These are phyloP conservation scores for Plantago elongata DNA, from an alignment of 257 asterid genomes.

Conservation along the genomic window DNA sequence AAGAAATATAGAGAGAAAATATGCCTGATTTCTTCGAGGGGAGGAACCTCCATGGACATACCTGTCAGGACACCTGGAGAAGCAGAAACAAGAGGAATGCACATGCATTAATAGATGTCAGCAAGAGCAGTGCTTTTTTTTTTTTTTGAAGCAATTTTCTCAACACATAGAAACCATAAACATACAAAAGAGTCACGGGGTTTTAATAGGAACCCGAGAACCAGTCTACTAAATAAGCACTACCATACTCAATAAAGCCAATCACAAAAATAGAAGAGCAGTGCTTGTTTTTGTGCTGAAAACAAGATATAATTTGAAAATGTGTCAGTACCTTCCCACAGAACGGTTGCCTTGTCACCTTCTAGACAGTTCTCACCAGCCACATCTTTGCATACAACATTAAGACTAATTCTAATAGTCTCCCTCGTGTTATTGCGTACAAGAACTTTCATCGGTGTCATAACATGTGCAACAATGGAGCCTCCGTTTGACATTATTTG, in stretches of 20 bases:
- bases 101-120: not conserved
- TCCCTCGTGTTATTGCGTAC: slow-evolving; percentile 96
- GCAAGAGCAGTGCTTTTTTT: not conserved
- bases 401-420: slow-evolving; percentile 54
- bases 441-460: slow-evolving; percentile 81
- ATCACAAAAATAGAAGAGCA: too few relatives aligned
- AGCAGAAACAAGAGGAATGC: slow-evolving; percentile 17
- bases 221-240: too few relatives aligned
- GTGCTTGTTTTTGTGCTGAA: not conserved
- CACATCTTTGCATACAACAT: slow-evolving; percentile 86
- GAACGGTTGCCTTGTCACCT: slow-evolving; percentile 81
- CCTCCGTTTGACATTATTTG: slow-evolving; percentile 30
- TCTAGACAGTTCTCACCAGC: slow-evolving; percentile 96
- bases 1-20: slow-evolving; percentile 78
- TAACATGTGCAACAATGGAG: slow-evolving; percentile 64
- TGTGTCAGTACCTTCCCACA: slow-evolving; percentile 83
- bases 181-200: too few relatives aligned
- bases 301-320: not conserved
- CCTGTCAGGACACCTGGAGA: slow-evolving; percentile 74
- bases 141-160: too few relatives aligned
- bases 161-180: too few relatives aligned
- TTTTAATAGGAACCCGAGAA: too few relatives aligned
- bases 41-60: slow-evolving; percentile 75
- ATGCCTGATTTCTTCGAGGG: slow-evolving; percentile 78
- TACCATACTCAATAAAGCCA: too few relatives aligned